Percentiles rank a stretch among this genome's conserved stretches.
Conservation (phyloP, 257 asterid species). For the Leonotis leonurus region DNA sequence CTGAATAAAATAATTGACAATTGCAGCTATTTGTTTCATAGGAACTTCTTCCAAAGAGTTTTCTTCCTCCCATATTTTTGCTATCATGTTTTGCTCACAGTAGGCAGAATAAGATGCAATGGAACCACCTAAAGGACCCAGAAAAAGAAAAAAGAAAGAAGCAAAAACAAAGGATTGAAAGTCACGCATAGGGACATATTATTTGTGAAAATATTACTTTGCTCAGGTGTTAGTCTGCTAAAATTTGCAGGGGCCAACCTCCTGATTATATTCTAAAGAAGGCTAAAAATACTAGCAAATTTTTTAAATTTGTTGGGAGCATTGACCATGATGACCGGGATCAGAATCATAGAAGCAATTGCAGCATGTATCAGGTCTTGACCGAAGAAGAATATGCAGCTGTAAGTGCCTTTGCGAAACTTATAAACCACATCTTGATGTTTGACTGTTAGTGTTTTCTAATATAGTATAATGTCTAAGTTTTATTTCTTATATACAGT, state of each 20-base stretch:
- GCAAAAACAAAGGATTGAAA: not conserved
- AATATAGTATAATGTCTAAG: not conserved
- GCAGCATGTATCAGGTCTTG: constrained; percentile 66
- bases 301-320: constrained; percentile 80
- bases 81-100: not conserved
- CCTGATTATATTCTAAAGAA: constrained; percentile 82
- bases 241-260: constrained; percentile 73
- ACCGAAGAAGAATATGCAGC: constrained; percentile 88
- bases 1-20: not conserved
- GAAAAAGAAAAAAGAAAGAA: not conserved
- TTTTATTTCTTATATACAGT: not conserved
- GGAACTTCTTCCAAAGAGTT: not conserved
- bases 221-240: constrained; percentile 25
- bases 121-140: not conserved
- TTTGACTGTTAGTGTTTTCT: not conserved
- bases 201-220: constrained; percentile 17
- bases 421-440: constrained; percentile 4
- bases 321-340: constrained; percentile 57
- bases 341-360: constrained; percentile 40
- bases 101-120: not conserved
- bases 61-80: not conserved
- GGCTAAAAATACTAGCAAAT: constrained; percentile 86
- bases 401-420: constrained; percentile 53
- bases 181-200: not conserved
- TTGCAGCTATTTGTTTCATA: not conserved